Base-by-base conservation (phyloP, 2,329 filamentous ascomycete species). In the Monosporascus sp. region DNA sequence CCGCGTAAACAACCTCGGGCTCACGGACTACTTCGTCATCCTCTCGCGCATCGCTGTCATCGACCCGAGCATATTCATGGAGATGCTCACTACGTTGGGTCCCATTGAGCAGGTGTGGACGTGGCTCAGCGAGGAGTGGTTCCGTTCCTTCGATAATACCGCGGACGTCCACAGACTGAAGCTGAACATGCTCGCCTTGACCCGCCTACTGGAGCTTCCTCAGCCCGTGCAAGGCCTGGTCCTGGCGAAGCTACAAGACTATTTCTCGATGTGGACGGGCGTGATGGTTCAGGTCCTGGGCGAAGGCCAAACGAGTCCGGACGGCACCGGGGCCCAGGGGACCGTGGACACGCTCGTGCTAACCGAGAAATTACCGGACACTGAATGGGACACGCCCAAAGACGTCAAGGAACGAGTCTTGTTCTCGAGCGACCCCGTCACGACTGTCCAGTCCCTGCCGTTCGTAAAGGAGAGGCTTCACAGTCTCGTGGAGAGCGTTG, bases 21-120 rank as follows among this genome's bases (percentile, higher is more conserved):
- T 96, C 65, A 88, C 88, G 0, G 89, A 96, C 65, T 96, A 96
- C 68, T 88, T 96, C 64, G 82, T 84, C 5, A 84, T 97, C 2
- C 77, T 99, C 2, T 86, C 90, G 2, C 86, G 92, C 1, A 79
- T 97, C 17, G 82, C 86, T 0, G 73, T 96, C 2, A 84, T 85
- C 1, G 87, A 88, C 38, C 89, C 92, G 1, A 71, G 71, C 2
- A 74, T 88, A 2, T 87, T 96, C 59, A 73, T 85, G 5, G 75
- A 81, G 18, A 73, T 84, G 68, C 68, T 86, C 18, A 69, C 70
- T 18, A 71, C 73, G 3, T 71, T 78, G 54, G 74, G 74, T 1
- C 63, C 69, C 7, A 58, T 82, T 4, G 74, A 79, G 3, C 71
- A 76, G 44, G 74, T 81, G 7, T 86, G 82, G 82, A 62, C 64